These are phyloP conservation scores for Cystobasidium slooffiae DNA, from an alignment of 1,284 basidiomycete genomes.

Conservation along the genomic window DNA sequence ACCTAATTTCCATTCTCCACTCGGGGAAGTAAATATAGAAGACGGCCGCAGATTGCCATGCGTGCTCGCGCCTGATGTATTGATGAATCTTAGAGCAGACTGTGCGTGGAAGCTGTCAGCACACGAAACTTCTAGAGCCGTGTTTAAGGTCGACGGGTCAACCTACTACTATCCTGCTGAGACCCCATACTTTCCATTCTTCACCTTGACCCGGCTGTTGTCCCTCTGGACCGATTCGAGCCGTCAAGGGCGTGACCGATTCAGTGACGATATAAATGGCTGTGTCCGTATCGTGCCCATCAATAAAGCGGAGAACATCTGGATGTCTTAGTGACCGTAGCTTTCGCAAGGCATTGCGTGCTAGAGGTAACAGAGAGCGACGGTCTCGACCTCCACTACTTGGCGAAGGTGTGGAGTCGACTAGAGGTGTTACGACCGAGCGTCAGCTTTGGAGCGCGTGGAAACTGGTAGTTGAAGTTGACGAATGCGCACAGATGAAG, in stretches of 20 bases:
- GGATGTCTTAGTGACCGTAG: constrained; percentile 91
- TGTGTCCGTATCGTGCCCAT: constrained; percentile 68
- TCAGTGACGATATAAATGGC: constrained; percentile 93
- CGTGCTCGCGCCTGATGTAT: constrained; percentile 74
- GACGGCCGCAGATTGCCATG: constrained; percentile 83
- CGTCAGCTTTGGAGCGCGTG: background rate
- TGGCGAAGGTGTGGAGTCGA: constrained; percentile 66
- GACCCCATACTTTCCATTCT: constrained; percentile 92
- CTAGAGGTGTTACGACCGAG: constrained; percentile 33
- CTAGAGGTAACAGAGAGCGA: constrained; percentile 69
- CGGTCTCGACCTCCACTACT: constrained; percentile 60
- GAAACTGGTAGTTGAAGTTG: background rate
- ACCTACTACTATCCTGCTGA: constrained; percentile 84
- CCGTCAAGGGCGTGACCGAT: constrained; percentile 78
- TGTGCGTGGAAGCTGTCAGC: constrained; percentile 54
- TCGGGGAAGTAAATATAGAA: constrained; percentile 83
- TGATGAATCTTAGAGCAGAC: constrained; percentile 90
- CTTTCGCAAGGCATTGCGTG: constrained; percentile 88
- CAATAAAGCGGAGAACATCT: constrained; percentile 92
- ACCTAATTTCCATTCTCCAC: constrained; percentile 94
- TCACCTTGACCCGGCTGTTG: constrained; percentile 70
- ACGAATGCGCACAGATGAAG: constrained; percentile 67
- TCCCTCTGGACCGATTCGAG: constrained; percentile 62
- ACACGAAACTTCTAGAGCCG: constrained; percentile 41
- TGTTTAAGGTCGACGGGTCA: no score